Base-by-base conservation (phyloP, 306 rosid species). In the Ormosia emarginata region DNA sequence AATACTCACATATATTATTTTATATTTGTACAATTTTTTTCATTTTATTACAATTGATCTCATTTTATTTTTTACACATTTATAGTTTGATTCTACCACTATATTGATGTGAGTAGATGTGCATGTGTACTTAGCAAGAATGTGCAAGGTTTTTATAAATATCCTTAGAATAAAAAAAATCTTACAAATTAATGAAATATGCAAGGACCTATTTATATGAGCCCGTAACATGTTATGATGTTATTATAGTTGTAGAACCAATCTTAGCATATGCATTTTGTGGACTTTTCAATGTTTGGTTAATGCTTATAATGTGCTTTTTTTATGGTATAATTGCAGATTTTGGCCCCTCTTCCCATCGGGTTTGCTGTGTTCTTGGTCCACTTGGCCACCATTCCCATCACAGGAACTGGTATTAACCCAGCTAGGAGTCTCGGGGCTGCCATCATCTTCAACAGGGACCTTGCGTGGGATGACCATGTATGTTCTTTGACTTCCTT, bases 341-440 rank as follows among this genome's bases (percentile, higher is more conserved):
- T 94, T 53, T 89, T 94, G 93, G 98, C 98, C 34, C 98, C 96
- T 6, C 94, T 94, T 67, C 98, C 98, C 11, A 94, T 94, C 32
- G 97, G 98, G 11, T 94, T 94, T 82, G 97, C 98, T 2, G 97
- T 94, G 84, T 91, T 94, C 84, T 81, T 94, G 93, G 98, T 94
- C 77, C 98, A 92, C 83, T 87, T 94, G 93, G 98, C 97, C 24
- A 92, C 98, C 33, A 94, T 94, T 82, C 97, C 98, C 83, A 94
- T 92, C 59, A 94, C 98, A 3, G 97, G 98, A 62, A 92, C 97
- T 11, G 92, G 98, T 33, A 94, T 92, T 57, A 94, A 94, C 94
- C 98, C 95, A 2, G 95, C 98, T 7, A 87, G 98, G 89, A 94
- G 98, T 87, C 94, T 94, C 0, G 98, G 98, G 66, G 98, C 98